Conservation (phyloP, 2,329 filamentous ascomycete genomes). For the Emydomyces testavorans region DNA sequence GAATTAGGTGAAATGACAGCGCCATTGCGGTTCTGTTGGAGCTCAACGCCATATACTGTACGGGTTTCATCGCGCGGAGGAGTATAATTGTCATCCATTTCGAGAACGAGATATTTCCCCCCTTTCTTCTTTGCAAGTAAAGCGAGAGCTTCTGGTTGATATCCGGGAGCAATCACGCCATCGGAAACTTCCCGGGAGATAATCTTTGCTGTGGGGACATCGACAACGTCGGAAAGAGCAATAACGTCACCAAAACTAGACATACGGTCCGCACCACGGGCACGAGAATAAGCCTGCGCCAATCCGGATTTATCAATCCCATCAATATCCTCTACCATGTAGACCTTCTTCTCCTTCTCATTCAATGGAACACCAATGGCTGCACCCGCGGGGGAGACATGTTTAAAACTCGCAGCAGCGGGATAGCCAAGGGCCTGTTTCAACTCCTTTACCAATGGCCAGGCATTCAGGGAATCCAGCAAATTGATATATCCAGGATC, state of each 20-base stretch:
- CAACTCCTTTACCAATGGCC: slow-evolving; percentile 93
- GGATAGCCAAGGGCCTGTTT: slow-evolving; percentile 77
- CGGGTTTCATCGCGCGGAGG: slow-evolving; percentile 65
- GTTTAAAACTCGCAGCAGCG: slow-evolving; percentile 96
- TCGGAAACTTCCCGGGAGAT: slow-evolving; percentile 97
- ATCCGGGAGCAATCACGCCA: slow-evolving; percentile 84
- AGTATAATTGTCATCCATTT: slow-evolving; percentile 81
- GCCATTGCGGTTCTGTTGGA: slow-evolving; percentile 89
- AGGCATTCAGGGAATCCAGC: slow-evolving; percentile 89
- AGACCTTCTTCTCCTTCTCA: slow-evolving; percentile 86
- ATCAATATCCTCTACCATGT: slow-evolving; percentile 92
- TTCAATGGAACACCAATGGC: slow-evolving; percentile 82
- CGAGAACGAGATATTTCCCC: slow-evolving; percentile 87
- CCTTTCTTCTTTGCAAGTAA: slow-evolving; percentile 97
- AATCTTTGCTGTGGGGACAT: slow-evolving; percentile 89
- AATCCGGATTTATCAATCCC: slow-evolving; percentile 76
- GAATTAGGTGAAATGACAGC: slow-evolving; percentile 66
- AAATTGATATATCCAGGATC: slow-evolving; percentile 96
- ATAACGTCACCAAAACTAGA: slow-evolving; percentile 97
- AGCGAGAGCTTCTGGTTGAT: slow-evolving; percentile 71
- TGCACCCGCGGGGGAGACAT: slow-evolving; percentile 91
- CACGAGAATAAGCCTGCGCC: slow-evolving; percentile 90
- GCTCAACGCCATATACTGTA: slow-evolving; percentile 78
- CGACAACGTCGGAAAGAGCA: slow-evolving; percentile 79
- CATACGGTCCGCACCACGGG: slow-evolving; percentile 93